These are phyloP conservation scores for Heliocybe sulcata DNA, from an alignment of 1,284 basidiomycete species.

Conservation along the genomic window DNA sequence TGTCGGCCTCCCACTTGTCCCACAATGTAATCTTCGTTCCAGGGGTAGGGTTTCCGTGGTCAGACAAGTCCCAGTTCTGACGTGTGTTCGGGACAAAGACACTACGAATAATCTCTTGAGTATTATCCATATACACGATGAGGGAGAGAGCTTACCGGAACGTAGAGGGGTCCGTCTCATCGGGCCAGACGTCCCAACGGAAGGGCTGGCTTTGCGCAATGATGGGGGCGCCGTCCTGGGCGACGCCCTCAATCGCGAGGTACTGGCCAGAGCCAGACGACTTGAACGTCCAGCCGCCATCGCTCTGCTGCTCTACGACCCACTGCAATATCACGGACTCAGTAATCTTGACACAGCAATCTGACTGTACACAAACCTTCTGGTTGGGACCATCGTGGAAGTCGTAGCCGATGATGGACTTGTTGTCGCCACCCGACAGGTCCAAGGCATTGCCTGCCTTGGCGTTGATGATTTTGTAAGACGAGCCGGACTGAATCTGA, in stretches of 20 bases:
- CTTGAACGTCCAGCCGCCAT: conserved; percentile 30
- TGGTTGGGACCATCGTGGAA: conserved; percentile 40
- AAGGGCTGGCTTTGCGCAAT: conserved; percentile 24
- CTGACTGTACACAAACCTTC: conserved; percentile 23
- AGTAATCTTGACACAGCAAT: not conserved
- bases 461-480: conserved; percentile 42
- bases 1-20: conserved; percentile 20
- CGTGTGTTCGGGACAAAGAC: conserved; percentile 14
- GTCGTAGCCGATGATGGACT: conserved; percentile 40
- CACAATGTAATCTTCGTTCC: conserved; percentile 26
- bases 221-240: conserved; percentile 24
- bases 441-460: conserved; percentile 44
- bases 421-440: conserved; percentile 43
- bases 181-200: conserved; percentile 12
- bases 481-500: not conserved
- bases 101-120: conserved; percentile 11
- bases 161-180: conserved; percentile 8
- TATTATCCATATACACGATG: not conserved
- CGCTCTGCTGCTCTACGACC: conserved; percentile 5
- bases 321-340: not conserved
- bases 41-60: conserved; percentile 24
- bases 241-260: conserved; percentile 23
- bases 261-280: conserved; percentile 27
- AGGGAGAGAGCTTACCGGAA: conserved; percentile 9
- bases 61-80: conserved; percentile 20